Conservation (phyloP, 306 rosid genomes). For the Pyrus bretschneideri region DNA sequence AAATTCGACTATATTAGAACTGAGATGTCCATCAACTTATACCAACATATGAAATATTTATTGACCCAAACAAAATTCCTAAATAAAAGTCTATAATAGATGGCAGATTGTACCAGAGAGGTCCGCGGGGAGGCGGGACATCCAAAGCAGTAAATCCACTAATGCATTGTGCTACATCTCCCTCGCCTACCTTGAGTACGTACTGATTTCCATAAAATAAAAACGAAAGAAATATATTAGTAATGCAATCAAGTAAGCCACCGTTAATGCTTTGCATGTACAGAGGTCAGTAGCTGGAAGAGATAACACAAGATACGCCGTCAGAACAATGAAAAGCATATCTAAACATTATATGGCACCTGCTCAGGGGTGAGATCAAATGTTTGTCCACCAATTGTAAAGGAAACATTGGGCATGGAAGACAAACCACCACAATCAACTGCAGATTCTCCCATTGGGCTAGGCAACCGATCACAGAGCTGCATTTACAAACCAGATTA, state of each 20-base stretch:
- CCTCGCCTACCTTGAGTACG: constrained; percentile 52
- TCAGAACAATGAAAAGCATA: background rate
- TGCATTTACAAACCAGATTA: constrained; percentile 19
- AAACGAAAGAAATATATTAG: background rate
- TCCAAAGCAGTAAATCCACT: constrained; percentile 60
- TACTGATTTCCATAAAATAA: constrained; percentile 29
- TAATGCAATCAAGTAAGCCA: background rate
- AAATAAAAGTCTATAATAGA: background rate
- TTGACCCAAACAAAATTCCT: too few species aligned
- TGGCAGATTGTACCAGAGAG: constrained; percentile 44
- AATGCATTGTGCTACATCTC: constrained; percentile 51
- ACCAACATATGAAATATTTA: too few species aligned
- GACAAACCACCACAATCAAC: constrained; percentile 52
- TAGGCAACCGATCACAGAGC: constrained; percentile 64
- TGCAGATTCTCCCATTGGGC: constrained; percentile 70
- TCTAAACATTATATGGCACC: constrained; percentile 16
- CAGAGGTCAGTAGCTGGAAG: background rate
- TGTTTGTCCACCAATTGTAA: constrained; percentile 51
- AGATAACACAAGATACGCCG: background rate
- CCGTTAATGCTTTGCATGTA: background rate
- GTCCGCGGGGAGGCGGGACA: constrained; percentile 65
- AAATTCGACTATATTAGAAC: too few species aligned
- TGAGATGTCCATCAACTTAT: too few species aligned
- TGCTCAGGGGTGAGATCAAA: constrained; percentile 57
- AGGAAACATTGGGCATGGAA: constrained; percentile 49